Conservation (phyloP, 768 basidiomycete species). For the Russula ochroleuca region DNA sequence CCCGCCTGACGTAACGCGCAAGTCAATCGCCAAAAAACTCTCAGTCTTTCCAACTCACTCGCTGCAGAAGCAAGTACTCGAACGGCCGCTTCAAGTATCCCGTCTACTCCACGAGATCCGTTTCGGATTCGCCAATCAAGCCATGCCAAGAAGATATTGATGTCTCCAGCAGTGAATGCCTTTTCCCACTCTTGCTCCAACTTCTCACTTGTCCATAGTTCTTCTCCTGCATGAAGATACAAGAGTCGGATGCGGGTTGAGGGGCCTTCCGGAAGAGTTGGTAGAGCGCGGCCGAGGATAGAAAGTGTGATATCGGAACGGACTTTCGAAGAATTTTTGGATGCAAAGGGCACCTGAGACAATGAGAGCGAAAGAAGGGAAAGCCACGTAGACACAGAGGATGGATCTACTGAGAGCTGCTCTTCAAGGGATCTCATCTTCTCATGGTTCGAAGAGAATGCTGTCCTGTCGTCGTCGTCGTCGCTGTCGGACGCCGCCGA, state of each 20-base stretch:
- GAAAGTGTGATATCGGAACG: slow-evolving; percentile 70
- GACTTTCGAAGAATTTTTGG: slow-evolving; percentile 64
- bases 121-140: slow-evolving; percentile 66
- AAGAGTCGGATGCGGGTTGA: slow-evolving; percentile 53
- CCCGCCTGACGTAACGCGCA: slow-evolving; percentile 64
- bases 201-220: slow-evolving; percentile 59
- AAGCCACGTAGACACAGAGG: slow-evolving; percentile 56
- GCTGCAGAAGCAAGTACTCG: slow-evolving; percentile 45
- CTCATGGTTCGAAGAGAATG: slow-evolving; percentile 46
- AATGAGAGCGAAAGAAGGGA: slow-evolving; percentile 58
- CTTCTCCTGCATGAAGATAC: slow-evolving; percentile 69
- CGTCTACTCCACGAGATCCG: slow-evolving; percentile 46
- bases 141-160: slow-evolving; percentile 75
- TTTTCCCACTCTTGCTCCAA: slow-evolving; percentile 64
- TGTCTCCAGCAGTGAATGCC: slow-evolving; percentile 48
- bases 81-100: slow-evolving; percentile 48
- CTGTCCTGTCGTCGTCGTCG: slow-evolving; percentile 11
- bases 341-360: slow-evolving; percentile 53
- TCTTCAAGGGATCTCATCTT: slow-evolving; percentile 57
- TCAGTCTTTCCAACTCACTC: slow-evolving; percentile 48
- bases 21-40: slow-evolving; percentile 69
- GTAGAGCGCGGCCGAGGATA: slow-evolving; percentile 59
- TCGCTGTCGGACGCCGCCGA: slow-evolving; percentile 17
- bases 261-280: slow-evolving; percentile 49
- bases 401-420: slow-evolving; percentile 47